Evolutionary conservation across 2,329 filamentous ascomycete genomes (phyloP), one percentile per base, ranked within the genome.

Genomic region (Claviceps sp.): DNA sequence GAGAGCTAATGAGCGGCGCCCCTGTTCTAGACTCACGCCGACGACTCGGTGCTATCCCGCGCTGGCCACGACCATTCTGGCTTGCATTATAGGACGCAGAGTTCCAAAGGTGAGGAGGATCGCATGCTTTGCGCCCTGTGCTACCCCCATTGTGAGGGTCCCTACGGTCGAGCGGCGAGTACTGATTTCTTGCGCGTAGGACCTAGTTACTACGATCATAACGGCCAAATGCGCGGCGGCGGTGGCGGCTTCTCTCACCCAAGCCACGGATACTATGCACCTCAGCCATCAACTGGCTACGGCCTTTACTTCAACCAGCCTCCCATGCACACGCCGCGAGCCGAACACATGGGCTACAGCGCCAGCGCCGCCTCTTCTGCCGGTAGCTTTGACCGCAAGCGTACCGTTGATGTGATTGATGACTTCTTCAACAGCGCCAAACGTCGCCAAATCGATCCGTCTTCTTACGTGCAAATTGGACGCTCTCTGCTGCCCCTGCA

Each of bases 391-490:
- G 78, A 81, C 59, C 82, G 86, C 63, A 93, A 91, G 72, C 87
- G 89, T 56, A 81, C 82, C n/a, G 87, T 85, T 59, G 89, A 96
- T 62, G 86, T 87, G 54, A 74, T 96, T 54, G 91, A 95, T 64
- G 88, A 95, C 65, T 95, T 97, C 72, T 95, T 97, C 59, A 88
- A 86, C 59, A 88, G 87, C 65, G 83, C 89, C 59, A 97, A 96
- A 76, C 87, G 90, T 61, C 86, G 89, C 63, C 83, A 89, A 61
- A 86, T 97, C 59, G 88, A 97, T 65, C 86, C 90, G 3, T 78
- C 78, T 51, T 93, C 86, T n/a, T 97, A 96, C 68, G 78, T 85
- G 53, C 87, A 94, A 63, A 89, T 98, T 57, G 89, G 89, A 59
- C 88, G 93, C 65, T 85, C 90, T 56, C 78, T 98, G 54, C 79